Evolutionary conservation across 2,329 filamentous ascomycete species (phyloP).

Genomic region (Periconia macrospinosa): DNA sequence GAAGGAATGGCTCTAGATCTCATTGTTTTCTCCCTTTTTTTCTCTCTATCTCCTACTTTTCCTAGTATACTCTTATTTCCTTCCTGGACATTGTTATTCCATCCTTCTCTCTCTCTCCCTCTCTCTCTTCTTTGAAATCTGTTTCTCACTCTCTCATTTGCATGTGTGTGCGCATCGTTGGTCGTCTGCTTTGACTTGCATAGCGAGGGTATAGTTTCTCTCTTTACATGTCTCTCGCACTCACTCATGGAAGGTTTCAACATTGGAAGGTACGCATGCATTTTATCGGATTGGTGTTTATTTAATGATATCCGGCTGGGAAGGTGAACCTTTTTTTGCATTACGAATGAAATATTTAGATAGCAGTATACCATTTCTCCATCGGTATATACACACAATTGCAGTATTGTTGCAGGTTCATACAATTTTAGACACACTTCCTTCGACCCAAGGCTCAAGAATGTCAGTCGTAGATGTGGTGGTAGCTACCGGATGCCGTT

Average conservation of each 20-base stretch:
- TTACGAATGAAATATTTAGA: too few relatives aligned
- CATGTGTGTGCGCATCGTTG: neutral
- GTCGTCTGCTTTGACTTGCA: neutral
- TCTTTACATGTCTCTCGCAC: neutral
- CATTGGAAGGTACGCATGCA: neutral
- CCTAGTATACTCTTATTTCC: neutral
- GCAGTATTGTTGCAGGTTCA: too few relatives aligned
- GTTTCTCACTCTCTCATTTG: neutral
- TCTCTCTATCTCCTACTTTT: neutral
- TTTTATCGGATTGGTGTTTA: neutral
- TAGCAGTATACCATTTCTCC: neutral
- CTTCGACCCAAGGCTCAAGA: too few relatives aligned
- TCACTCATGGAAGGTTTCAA: neutral
- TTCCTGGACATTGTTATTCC: neutral
- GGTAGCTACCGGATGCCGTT: too few relatives aligned
- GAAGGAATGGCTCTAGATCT: conserved; percentile 12
- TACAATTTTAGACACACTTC: too few relatives aligned
- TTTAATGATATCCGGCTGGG: neutral
- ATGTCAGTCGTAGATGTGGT: too few relatives aligned
- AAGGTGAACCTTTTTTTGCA: too few relatives aligned
- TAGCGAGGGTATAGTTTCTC: neutral
- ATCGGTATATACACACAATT: neutral
- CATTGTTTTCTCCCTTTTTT: neutral
- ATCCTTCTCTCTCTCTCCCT: conserved; percentile 5
- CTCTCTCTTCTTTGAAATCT: conserved; percentile 1